Base-by-base conservation (phyloP, 1,139 yeast species). In the Candida sojae region DNA sequence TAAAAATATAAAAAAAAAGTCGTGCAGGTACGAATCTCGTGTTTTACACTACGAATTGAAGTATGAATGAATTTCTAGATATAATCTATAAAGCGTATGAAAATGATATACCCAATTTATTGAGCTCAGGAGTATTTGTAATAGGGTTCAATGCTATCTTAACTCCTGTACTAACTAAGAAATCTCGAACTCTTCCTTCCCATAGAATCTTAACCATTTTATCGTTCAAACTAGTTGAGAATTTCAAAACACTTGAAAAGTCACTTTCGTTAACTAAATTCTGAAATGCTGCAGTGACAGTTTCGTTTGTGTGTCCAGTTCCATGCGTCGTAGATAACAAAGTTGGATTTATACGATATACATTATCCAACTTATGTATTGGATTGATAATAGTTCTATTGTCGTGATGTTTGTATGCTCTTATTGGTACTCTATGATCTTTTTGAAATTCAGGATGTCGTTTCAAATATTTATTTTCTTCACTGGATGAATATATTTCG, bases 121-220 rank as follows among this genome's bases (percentile, higher is more conserved):
- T 61, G 35, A 75, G 50, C 45, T 73, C 78, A 0, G 79, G 79
- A 4, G 64, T 57, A 37, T 60, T 61, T 0, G 70, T 66, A 4
- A 50, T 45, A 1, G 64, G 59, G 48, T 71, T 70, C 29, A 72
- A 46, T 4, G 64, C 53, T 10, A 85, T 54, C 46, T 79, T 82
- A 3, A 84, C 76, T 0, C 98, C 98, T 1, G 93, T 80, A 46
- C 91, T 84, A 5, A 92, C 75, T 46, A 93, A 64, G 59, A 93
- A 86, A 45, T 90, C 96, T 58, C 87, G 84, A 59, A 82, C 81
- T 53, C 88, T 78, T 0, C 98, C 97, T 60, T 89, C 97, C 97
- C 98, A 93, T 35, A 89, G 67, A 5, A 91, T 48, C 50, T 82
- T 83, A 7, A 88, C 59, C 50, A 81, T 75, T 54, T 75, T 78